Evolutionary conservation across 1,284 basidiomycete genomes (phyloP), one percentile per base, ranked within the genome.

Genomic region (Cryptococcus sp.): DNA sequence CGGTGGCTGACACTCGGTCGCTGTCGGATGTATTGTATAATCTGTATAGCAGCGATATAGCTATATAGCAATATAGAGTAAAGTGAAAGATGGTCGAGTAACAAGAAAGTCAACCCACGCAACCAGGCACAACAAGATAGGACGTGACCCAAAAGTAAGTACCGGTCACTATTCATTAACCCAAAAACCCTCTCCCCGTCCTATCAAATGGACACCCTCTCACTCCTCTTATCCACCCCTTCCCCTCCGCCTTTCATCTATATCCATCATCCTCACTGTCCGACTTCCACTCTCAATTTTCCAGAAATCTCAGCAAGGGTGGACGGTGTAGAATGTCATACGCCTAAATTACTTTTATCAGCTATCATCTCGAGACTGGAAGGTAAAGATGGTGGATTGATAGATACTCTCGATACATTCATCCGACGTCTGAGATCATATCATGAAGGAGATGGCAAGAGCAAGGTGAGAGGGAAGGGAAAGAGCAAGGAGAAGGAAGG

Each of bases 381-480:
- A 1, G 66, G 34, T 3, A 44, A 37, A 7, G 48, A 53, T 39
- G 55, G 43, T 2, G 50, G 54, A 10, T 62, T 63, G 69, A 84
- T 83, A 55, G 81, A 85, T 28, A 83, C 76, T 51, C 72, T 88
- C 48, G 87, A 88, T 60, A 77, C 78, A 10, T 89, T 90, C 60
- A 56, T 85, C 7, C 82, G 85, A 52, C 83, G 83, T 0, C 61
- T 90, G 32, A 66, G 72, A 61, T 39, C 42, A 36, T 49, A 45
- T 23, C 55, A 34, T 31, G 50, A 55, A 50, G 47, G 43, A 37
- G 57, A 39, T 19, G 36, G 36, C 7, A 48, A 56, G 13, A 46
- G 34, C 9, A 52, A 50, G 22, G 53, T 52, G n/a, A 50, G 44
- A 22, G 41, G 42, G 18, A 59, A 61, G 42, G 59, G 52, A 21